Percentiles rank a stretch among this genome's conserved stretches.
Conservation (phyloP, 2,329 filamentous ascomycete genomes). For the Calonectria leucothoes region DNA sequence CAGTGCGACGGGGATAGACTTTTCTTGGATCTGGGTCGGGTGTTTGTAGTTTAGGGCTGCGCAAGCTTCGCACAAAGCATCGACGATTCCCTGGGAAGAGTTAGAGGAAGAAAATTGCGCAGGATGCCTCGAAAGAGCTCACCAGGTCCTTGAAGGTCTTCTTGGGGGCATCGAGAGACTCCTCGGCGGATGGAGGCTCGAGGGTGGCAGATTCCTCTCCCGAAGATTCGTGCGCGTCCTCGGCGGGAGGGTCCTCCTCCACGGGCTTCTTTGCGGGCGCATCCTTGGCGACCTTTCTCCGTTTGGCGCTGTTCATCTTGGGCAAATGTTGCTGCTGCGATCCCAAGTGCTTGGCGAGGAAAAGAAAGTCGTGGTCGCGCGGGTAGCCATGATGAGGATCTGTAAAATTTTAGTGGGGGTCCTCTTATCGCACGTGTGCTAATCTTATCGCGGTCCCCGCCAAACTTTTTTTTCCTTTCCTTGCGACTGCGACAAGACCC, state of each 20-base stretch:
- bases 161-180: slow-evolving; percentile 56
- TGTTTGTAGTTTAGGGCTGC: slow-evolving; percentile 82
- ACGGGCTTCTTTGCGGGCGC: slow-evolving; percentile 34
- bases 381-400: slow-evolving; percentile 10
- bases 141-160: slow-evolving; percentile 77
- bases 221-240: slow-evolving; percentile 31
- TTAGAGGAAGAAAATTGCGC: not conserved
- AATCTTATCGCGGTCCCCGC: slow-evolving; percentile 49
- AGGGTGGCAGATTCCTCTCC: slow-evolving; percentile 49
- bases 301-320: slow-evolving; percentile 53
- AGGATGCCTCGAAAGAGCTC: slow-evolving; percentile 29
- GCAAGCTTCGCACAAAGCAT: slow-evolving; percentile 91
- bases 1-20: slow-evolving; percentile 85
- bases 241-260: slow-evolving; percentile 21
- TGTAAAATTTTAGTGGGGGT: slow-evolving; percentile 50
- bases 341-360: not conserved
- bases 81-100: slow-evolving; percentile 76
- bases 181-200: slow-evolving; percentile 47
- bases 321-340: slow-evolving; percentile 8
- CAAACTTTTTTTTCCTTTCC: slow-evolving; percentile 49
- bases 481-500: slow-evolving; percentile 37
- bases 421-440: slow-evolving; percentile 46
- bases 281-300: slow-evolving; percentile 53
- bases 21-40: slow-evolving; percentile 89
- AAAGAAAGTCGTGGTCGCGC: not conserved